Evolutionary conservation across 2,329 filamentous ascomycete species (phyloP), one percentile per base, ranked within the genome.

Genomic region (Phoma herbarum): DNA sequence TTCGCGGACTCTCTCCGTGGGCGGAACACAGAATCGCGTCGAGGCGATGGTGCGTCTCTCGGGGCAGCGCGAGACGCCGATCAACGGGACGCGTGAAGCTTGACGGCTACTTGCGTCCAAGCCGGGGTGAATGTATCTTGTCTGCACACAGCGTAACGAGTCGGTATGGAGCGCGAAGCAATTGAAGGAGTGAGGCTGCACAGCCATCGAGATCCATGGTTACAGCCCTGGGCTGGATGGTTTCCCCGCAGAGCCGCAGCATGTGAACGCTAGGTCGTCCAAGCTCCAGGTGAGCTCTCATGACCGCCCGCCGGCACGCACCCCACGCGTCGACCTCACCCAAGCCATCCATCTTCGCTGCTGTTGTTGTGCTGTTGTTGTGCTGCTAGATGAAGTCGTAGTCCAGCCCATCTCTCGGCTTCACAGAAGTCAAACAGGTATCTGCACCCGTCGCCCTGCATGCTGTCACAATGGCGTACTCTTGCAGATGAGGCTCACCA

Each of bases 171-270:
- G 33, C 25, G 33, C n/a, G 22, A 28, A 29, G 35, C 35, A 12
- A 35, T 33, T 41, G 37, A 18, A 20, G 53, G 16, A 52, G 33
- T 37, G 48, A 42, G 44, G 49, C 35, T 45, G 53, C 23, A 28
- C 37, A 39, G 35, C 26, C 23, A 5, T 43, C 43, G 18, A 35
- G 54, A 23, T 20, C 7, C 43, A 28, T 42, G 18, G 33, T 9
- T 11, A 48, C 37, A 23, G 12, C 14, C 22, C 5, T 44, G 28
- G 50, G 52, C 52, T 56, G 39, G 44, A 33, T 45, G 26, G 45
- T 33, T 28, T 44, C 61, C 60, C 63, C 67, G 66, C 68, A 71
- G 67, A 71, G 66, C 67, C 68, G 62, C 67, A 71, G 48, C 57
- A 52, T 47, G 42, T 49, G 55, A 37, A 43, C 25, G 26, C 49